A percentile compares a stretch with the other conserved stretches of the same genome.
Evolutionary conservation across 495 filamentous ascomycete species (phyloP).

Genomic region (Xylaria palmicola): DNA sequence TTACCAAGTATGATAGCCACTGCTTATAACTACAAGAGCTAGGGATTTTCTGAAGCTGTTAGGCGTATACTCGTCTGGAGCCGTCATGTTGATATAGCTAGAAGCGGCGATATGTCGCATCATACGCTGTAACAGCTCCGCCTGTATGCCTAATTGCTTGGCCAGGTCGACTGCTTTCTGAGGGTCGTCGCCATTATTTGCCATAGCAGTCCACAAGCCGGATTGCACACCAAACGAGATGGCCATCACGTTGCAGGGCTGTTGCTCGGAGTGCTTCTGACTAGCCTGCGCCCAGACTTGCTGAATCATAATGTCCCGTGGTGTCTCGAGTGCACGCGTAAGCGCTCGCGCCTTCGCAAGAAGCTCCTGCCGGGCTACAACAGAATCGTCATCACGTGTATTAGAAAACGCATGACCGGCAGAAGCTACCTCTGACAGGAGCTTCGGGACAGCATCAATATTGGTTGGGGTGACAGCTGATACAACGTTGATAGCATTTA

Average conservation of each 20-base stretch:
- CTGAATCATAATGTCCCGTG: constrained; percentile 36
- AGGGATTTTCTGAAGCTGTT: constrained; percentile 42
- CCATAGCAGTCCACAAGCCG: constrained; percentile 14
- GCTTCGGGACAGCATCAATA: constrained; percentile 5
- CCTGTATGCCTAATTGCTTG: constrained; percentile 7
- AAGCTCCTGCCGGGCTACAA: constrained; percentile 16
- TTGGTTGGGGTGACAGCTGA: constrained; percentile 3
- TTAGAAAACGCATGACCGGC: constrained; percentile 1
- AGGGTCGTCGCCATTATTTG: constrained; percentile 7
- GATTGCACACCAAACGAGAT: constrained; percentile 8
- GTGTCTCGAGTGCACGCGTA: constrained; percentile 31
- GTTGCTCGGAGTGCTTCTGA: not conserved
- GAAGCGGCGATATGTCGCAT: constrained; percentile 47
- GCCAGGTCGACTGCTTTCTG: constrained; percentile 18
- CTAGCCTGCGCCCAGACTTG: constrained; percentile 33
- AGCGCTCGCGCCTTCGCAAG: constrained; percentile 28
- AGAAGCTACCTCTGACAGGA: constrained; percentile 8
- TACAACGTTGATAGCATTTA: not conserved
- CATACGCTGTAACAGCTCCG: constrained; percentile 19
- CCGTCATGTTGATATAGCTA: constrained; percentile 42
- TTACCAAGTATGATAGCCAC: constrained; percentile 25
- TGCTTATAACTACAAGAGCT: constrained; percentile 29
- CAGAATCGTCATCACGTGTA: not conserved
- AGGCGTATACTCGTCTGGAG: constrained; percentile 39
- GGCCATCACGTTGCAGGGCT: constrained; percentile 13